Base-by-base conservation (phyloP, 2,329 filamentous ascomycete species). In the Fusarium anthophilum region DNA sequence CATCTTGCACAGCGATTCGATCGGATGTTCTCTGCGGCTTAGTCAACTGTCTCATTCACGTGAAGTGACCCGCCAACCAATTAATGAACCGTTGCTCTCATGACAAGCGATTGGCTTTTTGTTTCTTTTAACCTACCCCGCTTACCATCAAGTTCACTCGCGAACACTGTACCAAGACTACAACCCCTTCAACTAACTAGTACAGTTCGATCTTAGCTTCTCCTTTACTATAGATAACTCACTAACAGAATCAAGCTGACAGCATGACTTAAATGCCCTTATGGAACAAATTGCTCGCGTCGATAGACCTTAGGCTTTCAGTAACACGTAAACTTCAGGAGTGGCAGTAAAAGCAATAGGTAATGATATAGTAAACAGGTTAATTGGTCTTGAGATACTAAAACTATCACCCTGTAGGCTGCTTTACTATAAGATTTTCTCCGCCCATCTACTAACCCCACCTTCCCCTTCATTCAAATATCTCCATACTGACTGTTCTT, bases 61-160 rank as follows among this genome's bases (percentile, higher is more conserved):
- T n/a, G 10, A n/a, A n/a, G 0, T 6, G 18, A 15, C 45, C 14
- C 10, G 1, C 20, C 26, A 48, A 12, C 5, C 20, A 48, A 17
- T 30, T 0, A 6, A 30, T 1, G 24, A 8, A 1, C 0, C 8
- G 24, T 13, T 45, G 24, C 7, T 45, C n/a, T 17, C 13, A 3
- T 48, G 20, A 22, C 3, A 28, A 48, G 18, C 13, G 12, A 22
- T 28, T 43, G 0, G 5, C 18, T 28, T 20, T 22, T 5, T 15
- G 6, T n/a, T 17, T 15, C 18, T 47, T 47, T 28, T 13, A 47
- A 28, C 44, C 24, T 28, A 47, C 24, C 8, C 18, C 18, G 24
- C 44, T 7, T 24, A 6, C 9, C 17, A 14, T 6, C 8, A 45
- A 14, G 12, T 5, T 5, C 24, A 45, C 12, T 45, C 17, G 5